Conservation (phyloP, 78 protist genomes). For the Creolimax fragrantissima region DNA sequence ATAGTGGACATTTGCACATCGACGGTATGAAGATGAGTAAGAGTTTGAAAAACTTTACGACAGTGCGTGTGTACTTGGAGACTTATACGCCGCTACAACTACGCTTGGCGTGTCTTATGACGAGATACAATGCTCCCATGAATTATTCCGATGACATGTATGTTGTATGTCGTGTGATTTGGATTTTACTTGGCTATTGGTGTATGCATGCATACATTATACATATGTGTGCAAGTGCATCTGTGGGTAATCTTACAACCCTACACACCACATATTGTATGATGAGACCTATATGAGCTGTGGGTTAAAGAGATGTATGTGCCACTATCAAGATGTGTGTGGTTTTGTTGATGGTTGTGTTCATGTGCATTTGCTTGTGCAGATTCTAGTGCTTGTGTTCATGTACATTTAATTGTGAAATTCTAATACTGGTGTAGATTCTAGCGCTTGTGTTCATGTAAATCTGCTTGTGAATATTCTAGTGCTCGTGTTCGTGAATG, state of each 20-base stretch:
- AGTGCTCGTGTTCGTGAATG: not conserved
- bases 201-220: not conserved
- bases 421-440: too few relatives aligned
- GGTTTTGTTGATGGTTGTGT: not conserved
- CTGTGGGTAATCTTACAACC: not conserved
- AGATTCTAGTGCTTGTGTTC: not conserved
- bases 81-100: not conserved
- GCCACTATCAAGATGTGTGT: not conserved
- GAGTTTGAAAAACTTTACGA: conserved; percentile 93
- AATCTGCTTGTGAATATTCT: not conserved
- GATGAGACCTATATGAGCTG: too few relatives aligned
- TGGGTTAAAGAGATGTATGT: not conserved
- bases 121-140: not conserved
- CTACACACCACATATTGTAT: too few relatives aligned
- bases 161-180: not conserved
- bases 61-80: conserved; percentile 36
- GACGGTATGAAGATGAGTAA: conserved; percentile 94
- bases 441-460: not conserved
- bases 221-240: not conserved
- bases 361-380: not conserved
- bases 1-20: conserved; percentile 80
- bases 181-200: not conserved
- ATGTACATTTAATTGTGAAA: not conserved
- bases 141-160: not conserved
- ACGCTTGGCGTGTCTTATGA: not conserved